Evolutionary conservation across 2,329 filamentous ascomycete genomes (phyloP).

Genomic region (Epichloe festucae): DNA sequence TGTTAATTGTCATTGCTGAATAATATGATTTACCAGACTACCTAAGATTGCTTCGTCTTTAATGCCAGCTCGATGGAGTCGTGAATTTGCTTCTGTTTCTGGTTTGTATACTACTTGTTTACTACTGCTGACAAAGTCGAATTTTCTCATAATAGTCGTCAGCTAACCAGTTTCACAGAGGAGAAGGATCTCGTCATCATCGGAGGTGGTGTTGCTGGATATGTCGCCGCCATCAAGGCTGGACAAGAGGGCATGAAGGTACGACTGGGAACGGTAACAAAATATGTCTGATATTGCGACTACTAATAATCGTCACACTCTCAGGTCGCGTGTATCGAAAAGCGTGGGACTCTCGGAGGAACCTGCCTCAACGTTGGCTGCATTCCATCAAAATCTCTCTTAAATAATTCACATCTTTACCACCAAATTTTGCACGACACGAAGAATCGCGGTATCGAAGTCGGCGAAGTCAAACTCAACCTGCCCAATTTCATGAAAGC

Average conservation of each 20-base stretch:
- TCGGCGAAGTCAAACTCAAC: conserved; percentile 94
- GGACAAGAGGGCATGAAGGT: conserved; percentile 96
- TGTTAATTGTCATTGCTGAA: not conserved
- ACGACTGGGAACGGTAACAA: conserved; percentile 8
- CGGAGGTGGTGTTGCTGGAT: conserved; percentile 93
- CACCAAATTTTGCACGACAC: conserved; percentile 95
- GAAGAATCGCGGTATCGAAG: conserved; percentile 93
- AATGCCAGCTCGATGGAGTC: conserved; percentile 35
- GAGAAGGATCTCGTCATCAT: conserved; percentile 97
- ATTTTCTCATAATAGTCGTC: not conserved
- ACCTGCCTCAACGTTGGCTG: conserved; percentile 98
- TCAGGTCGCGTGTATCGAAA: conserved; percentile 94
- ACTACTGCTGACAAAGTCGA: not conserved
- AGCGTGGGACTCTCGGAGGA: conserved; percentile 86
- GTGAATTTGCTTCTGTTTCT: conserved; percentile 45
- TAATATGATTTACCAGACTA: conserved; percentile 24
- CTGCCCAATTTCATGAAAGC: conserved; percentile 94
- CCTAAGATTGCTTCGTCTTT: conserved; percentile 32
- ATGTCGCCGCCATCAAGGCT: conserved; percentile 98
- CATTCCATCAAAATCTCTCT: conserved; percentile 97
- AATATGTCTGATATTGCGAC: not conserved
- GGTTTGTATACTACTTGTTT: conserved; percentile 26
- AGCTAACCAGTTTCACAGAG: conserved; percentile 38
- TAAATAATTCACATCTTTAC: conserved; percentile 99
- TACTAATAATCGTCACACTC: conserved; percentile 4